Evolutionary conservation across 371 early-diverging fungal genomes (phyloP), one percentile per base, ranked within the genome.

Genomic region (Syncephalis plumigaleata): DNA sequence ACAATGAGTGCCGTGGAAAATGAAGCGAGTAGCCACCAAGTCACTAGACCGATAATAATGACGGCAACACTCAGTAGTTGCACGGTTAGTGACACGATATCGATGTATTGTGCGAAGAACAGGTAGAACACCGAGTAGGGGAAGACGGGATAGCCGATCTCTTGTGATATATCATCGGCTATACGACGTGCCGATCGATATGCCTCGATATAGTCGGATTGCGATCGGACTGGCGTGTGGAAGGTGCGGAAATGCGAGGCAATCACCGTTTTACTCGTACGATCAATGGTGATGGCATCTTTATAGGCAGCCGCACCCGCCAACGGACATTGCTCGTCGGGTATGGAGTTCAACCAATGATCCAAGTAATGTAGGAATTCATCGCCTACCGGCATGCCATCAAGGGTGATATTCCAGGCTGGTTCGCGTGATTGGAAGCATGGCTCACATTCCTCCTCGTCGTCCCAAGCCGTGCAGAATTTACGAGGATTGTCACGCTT

Each of bases 231-330:
- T 1, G 75, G 76, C 0, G 75, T 70, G 46, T 80, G 79, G 50
- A 66, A 81, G 3, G 83, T 77, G 22, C 82, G 64, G 61, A 82
- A 77, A 53, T 80, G 70, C 1, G 76, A 81, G 18, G 79, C 59
- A 27, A 60, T 61, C 21, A 70, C 59, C 1, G 63, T 60, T 3
- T 53, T 54, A 18, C 64, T 24, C 22, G 61, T 55, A 23, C 55
- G 42, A 5, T 58, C 38, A 2, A 57, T 42, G 2, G 60, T 60
- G 44, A 81, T 59, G 0, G 82, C 73, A 50, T 76, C 76, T 8
- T 69, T 70, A 53, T 80, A 84, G n/a, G 75, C 82, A 8, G 82
- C 84, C 38, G 73, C 74, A 20, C 84, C 84, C 3, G 71, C 78
- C 26, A 79, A 45, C 0, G 84, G 81, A 52, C 84, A 84, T 13